Percentiles rank a stretch among this genome's conserved stretches.
Evolutionary conservation across 148 eudicot genomes (phyloP).

Genomic region (Rhododendron molle): DNA sequence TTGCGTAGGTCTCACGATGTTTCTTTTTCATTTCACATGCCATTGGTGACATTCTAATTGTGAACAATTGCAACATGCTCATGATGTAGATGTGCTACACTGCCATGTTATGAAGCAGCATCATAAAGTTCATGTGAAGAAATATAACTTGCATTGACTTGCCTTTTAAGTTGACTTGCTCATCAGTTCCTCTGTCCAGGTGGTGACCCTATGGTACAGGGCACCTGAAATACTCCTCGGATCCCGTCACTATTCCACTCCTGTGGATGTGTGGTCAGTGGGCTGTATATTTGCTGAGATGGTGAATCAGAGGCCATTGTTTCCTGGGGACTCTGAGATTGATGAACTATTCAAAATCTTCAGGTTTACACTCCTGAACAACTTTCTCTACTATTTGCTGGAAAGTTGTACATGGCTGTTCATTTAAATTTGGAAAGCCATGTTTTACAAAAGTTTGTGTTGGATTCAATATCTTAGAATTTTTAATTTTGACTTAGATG

Average conservation of each 20-base stretch:
- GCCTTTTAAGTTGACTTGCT: background rate
- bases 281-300: conserved; percentile 99
- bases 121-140: background rate
- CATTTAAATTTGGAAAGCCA: background rate
- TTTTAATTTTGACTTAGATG: background rate
- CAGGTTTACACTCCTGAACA: conserved; percentile 38
- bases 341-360: conserved; percentile 85
- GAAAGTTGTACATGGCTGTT: background rate
- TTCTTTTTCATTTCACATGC: background rate
- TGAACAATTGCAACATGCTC: background rate
- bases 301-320: conserved; percentile 83
- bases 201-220: conserved; percentile 96
- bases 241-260: conserved; percentile 89
- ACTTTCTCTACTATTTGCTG: background rate
- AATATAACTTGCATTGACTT: background rate
- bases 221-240: conserved; percentile 98
- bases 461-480: background rate
- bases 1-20: conserved; percentile 4
- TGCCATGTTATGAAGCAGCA: background rate
- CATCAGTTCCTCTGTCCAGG: conserved; percentile 43
- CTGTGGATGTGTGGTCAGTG: conserved; percentile 97
- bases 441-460: background rate
- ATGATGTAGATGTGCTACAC: background rate
- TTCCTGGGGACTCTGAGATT: conserved; percentile 93
- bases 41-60: background rate